Evolutionary conservation across 345 rosid genomes (phyloP).

Genomic region (Melaleuca quinquenervia): DNA sequence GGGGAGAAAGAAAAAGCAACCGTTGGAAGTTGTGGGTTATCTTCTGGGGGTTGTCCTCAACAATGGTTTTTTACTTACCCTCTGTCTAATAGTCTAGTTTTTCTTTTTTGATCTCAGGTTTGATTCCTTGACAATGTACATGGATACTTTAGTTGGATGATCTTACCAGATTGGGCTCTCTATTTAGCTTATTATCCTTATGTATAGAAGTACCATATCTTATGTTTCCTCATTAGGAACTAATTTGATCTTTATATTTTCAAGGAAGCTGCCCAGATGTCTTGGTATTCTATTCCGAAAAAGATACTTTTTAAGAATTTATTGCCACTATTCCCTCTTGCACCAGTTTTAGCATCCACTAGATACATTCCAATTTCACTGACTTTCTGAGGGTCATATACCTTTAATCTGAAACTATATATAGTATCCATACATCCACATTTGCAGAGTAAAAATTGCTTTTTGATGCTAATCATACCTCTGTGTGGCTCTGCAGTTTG

Average conservation of each 20-base stretch:
- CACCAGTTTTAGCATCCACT: slow-evolving; percentile 22
- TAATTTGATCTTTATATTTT: slow-evolving; percentile 29
- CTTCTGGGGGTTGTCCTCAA: too few relatives aligned
- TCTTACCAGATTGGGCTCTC: background rate
- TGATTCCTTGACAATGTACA: too few relatives aligned
- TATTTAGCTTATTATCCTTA: background rate
- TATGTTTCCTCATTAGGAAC: background rate
- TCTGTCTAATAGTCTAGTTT: too few relatives aligned
- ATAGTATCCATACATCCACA: background rate
- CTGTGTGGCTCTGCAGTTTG: background rate
- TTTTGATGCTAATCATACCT: background rate
- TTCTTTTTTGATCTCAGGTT: too few relatives aligned
- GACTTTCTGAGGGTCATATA: slow-evolving; percentile 60
- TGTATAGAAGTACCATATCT: background rate
- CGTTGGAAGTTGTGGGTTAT: too few relatives aligned
- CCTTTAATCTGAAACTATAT: background rate
- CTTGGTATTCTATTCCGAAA: slow-evolving; percentile 56
- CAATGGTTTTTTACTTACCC: too few relatives aligned
- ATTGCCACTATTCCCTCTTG: slow-evolving; percentile 26
- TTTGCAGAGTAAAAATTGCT: background rate
- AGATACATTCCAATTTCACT: slow-evolving; percentile 52
- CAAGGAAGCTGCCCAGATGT: slow-evolving; percentile 77
- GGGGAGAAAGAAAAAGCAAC: too few relatives aligned
- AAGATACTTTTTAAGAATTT: slow-evolving; percentile 54
- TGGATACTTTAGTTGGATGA: background rate